Evolutionary conservation across 2,329 filamentous ascomycete species (phyloP), one percentile per base, ranked within the genome.

Genomic region (Diaporthe eres): DNA sequence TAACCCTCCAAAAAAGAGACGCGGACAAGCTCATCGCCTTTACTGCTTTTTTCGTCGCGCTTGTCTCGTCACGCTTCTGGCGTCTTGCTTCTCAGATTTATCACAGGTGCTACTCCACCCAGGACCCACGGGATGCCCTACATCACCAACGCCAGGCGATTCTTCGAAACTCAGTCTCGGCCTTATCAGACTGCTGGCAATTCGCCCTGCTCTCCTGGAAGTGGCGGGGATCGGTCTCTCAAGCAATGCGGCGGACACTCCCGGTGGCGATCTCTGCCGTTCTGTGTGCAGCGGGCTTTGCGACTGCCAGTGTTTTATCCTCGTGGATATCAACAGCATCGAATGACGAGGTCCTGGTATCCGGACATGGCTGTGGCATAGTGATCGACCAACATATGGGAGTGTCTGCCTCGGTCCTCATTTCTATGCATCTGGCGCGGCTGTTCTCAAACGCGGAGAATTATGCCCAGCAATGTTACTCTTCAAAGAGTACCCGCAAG

Each of bases 1-100:
- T 84, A 8, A 85, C 83, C 1, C 76, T 84, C 0, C 78, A 73
- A 0, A 75, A 77, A 19, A 75, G 76, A 2, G 77, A 82, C 61
- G 84, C 81, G 4, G 79, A 77, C 19, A 71, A 84, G 1, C 72
- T 85, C 12, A 81, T 83, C n/a, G 81, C 82, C 9, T 83, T 83
- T 68, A 42, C 83, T 0, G 82, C 83, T 12, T 78, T 83, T 25
- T 84, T 84, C 71, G 77, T 82, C 8, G 77, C 78, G 1, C 37
- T 81, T 19, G 74, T 80, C 3, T 79, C 80, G 0, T 74, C 76
- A 0, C 61, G 79, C 1, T 57, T 79, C 31, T 82, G 81, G 80
- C 68, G 74, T 1, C 72, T 81, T 10, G 34, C 75, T 7, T 77
- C 75, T 39, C 80, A 81, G 44, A 19, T 60, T 0, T 51, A 79